Conservation (phyloP, 805 yeast species). For the Monosporozyma servazzii region DNA sequence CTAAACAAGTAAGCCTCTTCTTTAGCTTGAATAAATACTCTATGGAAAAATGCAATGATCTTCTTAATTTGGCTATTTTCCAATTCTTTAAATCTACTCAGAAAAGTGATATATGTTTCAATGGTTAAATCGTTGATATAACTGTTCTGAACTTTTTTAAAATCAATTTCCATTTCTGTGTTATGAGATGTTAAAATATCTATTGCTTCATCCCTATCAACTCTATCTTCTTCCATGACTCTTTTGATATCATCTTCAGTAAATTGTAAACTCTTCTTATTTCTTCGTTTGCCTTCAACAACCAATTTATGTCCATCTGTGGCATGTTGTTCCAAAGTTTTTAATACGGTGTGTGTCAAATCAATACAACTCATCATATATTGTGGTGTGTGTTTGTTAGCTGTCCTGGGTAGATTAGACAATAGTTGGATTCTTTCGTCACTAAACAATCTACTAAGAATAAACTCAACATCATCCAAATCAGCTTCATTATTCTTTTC, state of each 20-base stretch:
- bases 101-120: slow-evolving; percentile 52
- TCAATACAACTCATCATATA: slow-evolving; percentile 55
- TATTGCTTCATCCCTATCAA: slow-evolving; percentile 28
- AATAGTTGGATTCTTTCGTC: slow-evolving; percentile 49
- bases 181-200: slow-evolving; percentile 16
- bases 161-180: slow-evolving; percentile 14
- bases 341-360: slow-evolving; percentile 54
- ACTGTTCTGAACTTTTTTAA: slow-evolving; percentile 15
- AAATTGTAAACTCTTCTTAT: slow-evolving; percentile 17
- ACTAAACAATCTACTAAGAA: slow-evolving; percentile 61
- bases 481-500: slow-evolving; percentile 31
- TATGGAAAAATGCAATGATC: slow-evolving; percentile 61
- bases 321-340: slow-evolving; percentile 51
- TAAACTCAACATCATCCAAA: slow-evolving; percentile 42
- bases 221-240: slow-evolving; percentile 29
- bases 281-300: slow-evolving; percentile 38
- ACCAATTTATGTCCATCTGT: slow-evolving; percentile 43
- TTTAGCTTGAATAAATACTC: slow-evolving; percentile 56
- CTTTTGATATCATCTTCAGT: slow-evolving; percentile 29
- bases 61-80: slow-evolving; percentile 49
- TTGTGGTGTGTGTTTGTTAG: slow-evolving; percentile 52
- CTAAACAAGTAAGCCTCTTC: slow-evolving; percentile 51
- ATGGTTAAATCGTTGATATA: slow-evolving; percentile 44
- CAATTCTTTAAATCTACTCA: slow-evolving; percentile 55
- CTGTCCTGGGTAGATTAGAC: slow-evolving; percentile 50